Evolutionary conservation across 176 grass and related monocot genomes (phyloP), one percentile per base, ranked within the genome.

Genomic region (Carex parvula): DNA sequence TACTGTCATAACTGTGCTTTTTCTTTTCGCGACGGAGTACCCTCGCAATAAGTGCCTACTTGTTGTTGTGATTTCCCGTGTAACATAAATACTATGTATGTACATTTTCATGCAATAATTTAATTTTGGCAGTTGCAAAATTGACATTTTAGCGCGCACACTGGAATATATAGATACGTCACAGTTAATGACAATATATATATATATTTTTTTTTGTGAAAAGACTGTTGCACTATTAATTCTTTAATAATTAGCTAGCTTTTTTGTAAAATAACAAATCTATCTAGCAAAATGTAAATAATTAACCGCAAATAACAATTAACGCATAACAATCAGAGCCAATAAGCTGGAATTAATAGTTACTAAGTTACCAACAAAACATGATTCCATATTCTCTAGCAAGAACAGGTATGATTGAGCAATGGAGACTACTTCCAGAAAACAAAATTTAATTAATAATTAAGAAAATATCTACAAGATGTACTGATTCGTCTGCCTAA

Each of bases 381-480:
- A 13, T 44, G 42, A 44, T 22, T 62, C 59, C 79, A 20, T 64
- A 67, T 15, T 82, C n/a, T 64, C 44, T 62, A 82, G 60, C 80
- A 67, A 63, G 18, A 81, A 81, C 70, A 81, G 17, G n/a, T 37
- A 84, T 52, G n/a, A 53, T 74, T 52, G n/a, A 74, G 11, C 20
- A 56, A 85, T 85, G 50, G 56, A 76, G 52, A 85, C 9, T 22
- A 85, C 9, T 22, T 50, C 42, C 16, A 58, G 41, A 42, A 81
- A 33, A 80, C 7, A 76, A 65, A 79, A 52, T 16, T 14, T 21
- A 73, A 50, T 14, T 21, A 73, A 50, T 21, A 76, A 76, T 26
- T 76, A 53, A 76, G 13, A 15, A 77, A 60, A 58, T 70, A 54
- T 56, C 0, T 54, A 86, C 75, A 79, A 80, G 21, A 54, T 81